Conservation (phyloP, 257 asterid species). For the Lithospermum erythrorhizon region DNA sequence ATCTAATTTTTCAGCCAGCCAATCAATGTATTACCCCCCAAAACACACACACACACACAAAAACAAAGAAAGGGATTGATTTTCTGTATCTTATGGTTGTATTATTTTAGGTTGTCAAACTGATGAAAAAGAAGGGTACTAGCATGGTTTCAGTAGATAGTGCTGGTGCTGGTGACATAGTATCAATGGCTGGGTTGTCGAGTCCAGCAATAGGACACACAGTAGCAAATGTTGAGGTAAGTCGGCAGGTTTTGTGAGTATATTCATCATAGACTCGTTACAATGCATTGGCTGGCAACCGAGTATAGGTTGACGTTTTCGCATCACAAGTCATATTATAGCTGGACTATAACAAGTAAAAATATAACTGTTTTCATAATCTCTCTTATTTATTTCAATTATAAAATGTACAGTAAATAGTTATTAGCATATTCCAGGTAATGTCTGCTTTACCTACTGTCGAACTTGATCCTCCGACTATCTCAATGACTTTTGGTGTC, state of each 20-base stretch:
- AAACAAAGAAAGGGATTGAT: background rate
- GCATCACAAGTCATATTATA: background rate
- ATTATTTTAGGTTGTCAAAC: conserved; percentile 59
- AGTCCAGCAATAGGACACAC: conserved; percentile 95
- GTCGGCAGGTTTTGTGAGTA: background rate
- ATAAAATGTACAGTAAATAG: background rate
- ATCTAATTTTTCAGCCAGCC: background rate
- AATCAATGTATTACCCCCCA: background rate
- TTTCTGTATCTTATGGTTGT: background rate
- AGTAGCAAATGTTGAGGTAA: conserved; percentile 77
- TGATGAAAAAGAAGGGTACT: conserved; percentile 91
- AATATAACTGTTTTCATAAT: background rate
- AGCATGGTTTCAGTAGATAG: conserved; percentile 55
- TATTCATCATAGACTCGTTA: background rate
- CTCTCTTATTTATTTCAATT: too few species aligned
- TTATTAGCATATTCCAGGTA: conserved; percentile 37
- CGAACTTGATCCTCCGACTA: conserved; percentile 97
- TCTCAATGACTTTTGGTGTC: conserved; percentile 97
- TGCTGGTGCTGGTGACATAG: conserved; percentile 97
- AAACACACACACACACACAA: background rate
- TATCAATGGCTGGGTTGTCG: conserved; percentile 84
- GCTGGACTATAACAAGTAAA: background rate
- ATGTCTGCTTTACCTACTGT: conserved; percentile 78
- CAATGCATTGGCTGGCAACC: background rate
- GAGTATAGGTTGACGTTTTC: too few species aligned